Evolutionary conservation across 1,284 basidiomycete species (phyloP).

Genomic region (Sporisorium sorghi): DNA sequence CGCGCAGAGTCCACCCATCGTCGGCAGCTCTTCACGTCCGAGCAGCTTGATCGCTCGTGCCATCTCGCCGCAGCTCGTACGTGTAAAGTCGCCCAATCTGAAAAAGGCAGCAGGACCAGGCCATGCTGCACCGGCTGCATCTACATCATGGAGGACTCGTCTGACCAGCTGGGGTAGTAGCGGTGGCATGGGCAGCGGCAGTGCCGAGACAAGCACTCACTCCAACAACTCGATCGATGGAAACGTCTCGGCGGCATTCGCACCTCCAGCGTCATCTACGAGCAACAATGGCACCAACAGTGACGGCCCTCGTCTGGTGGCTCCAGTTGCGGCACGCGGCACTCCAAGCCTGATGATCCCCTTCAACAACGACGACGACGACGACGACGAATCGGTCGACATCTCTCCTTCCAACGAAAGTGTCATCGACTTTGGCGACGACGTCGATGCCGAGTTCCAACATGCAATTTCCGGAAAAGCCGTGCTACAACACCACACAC

Average conservation of each 20-base stretch:
- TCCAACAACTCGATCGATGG: slow-evolving; percentile 10
- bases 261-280: background rate
- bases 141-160: slow-evolving; percentile 29
- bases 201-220: slow-evolving; percentile 3
- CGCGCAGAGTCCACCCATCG: slow-evolving; percentile 38
- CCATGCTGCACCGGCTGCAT: slow-evolving; percentile 7
- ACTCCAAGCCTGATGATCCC: slow-evolving; percentile 15
- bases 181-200: background rate
- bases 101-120: slow-evolving; percentile 13
- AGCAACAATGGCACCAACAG: background rate
- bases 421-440: slow-evolving; percentile 31
- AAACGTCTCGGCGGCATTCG: slow-evolving; percentile 12
- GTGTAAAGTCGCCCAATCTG: slow-evolving; percentile 27
- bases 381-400: slow-evolving; percentile 19
- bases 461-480: slow-evolving; percentile 26
- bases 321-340: slow-evolving; percentile 31
- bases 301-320: slow-evolving; percentile 27
- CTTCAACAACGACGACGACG: slow-evolving; percentile 12
- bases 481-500: slow-evolving; percentile 3
- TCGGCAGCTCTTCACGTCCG: slow-evolving; percentile 1
- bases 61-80: slow-evolving; percentile 32
- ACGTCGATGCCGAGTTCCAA: slow-evolving; percentile 33
- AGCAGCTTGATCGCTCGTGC: slow-evolving; percentile 29
- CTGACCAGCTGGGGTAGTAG: slow-evolving; percentile 33
- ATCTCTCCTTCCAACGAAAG: slow-evolving; percentile 26